A percentile compares a stretch with the other conserved stretches of the same genome.
These are phyloP conservation scores for Alternaria tenuissima DNA, from an alignment of 2,329 filamentous ascomycete genomes.

Conservation along the genomic window DNA sequence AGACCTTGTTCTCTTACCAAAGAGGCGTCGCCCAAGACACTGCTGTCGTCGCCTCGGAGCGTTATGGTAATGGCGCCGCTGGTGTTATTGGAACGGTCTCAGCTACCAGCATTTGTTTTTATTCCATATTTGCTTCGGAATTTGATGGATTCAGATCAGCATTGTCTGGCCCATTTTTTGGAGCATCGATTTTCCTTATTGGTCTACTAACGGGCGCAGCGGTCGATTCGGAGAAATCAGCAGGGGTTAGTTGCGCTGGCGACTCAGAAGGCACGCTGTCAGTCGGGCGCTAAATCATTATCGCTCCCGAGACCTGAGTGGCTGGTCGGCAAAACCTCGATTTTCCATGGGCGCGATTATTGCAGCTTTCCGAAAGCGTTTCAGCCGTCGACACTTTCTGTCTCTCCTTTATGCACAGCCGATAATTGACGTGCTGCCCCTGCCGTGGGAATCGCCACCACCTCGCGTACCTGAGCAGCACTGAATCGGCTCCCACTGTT, in stretches of 20 bases:
- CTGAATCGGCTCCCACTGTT: slow-evolving; percentile 18
- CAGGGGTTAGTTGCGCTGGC: slow-evolving; percentile 42
- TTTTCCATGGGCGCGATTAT: slow-evolving; percentile 39
- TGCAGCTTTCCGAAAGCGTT: slow-evolving; percentile 46
- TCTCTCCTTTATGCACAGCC: slow-evolving; percentile 47
- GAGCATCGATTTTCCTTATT: slow-evolving; percentile 38
- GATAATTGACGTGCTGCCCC: slow-evolving; percentile 37
- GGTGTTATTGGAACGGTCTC: slow-evolving; percentile 44
- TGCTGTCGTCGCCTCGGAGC: slow-evolving; percentile 26
- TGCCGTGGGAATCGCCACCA: slow-evolving; percentile 36
- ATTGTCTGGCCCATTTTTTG: slow-evolving; percentile 42
- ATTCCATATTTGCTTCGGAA: slow-evolving; percentile 49
- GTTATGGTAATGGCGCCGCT: slow-evolving; percentile 33
- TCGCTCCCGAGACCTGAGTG: slow-evolving; percentile 42
- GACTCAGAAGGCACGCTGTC: slow-evolving; percentile 43
- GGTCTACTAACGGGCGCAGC: slow-evolving; percentile 39
- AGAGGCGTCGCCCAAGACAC: slow-evolving; percentile 26
- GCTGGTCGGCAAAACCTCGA: slow-evolving; percentile 45
- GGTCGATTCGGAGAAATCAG: slow-evolving; percentile 46
- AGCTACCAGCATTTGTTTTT: slow-evolving; percentile 39
- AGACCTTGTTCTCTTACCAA: slow-evolving; percentile 29
- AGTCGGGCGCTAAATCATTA: slow-evolving; percentile 49
- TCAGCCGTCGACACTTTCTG: slow-evolving; percentile 39
- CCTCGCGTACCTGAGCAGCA: slow-evolving; percentile 45
- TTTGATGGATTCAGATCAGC: slow-evolving; percentile 50